Base-by-base conservation (phyloP, 2,329 filamentous ascomycete genomes). In the Ophiostoma tasmaniense region DNA sequence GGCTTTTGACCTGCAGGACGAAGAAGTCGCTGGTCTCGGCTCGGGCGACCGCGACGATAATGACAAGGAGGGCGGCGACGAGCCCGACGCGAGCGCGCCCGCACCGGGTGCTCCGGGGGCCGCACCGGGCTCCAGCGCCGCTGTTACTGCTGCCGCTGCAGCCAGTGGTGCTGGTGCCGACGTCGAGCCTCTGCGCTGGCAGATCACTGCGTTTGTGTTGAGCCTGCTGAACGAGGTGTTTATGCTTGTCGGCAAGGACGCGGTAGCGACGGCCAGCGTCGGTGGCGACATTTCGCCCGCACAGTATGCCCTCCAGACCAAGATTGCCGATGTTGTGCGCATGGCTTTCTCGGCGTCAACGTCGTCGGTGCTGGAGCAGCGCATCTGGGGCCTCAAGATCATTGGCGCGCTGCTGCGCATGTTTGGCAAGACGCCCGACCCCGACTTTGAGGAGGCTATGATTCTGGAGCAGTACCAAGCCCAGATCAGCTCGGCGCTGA, bases 311-410 rank as follows among this genome's bases (percentile, higher is more conserved):
- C 81, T 99, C 33, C 93, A 99, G 77, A 85, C 87, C 71, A 90
- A 88, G 75, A 87, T 99, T 69, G 93, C 92, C 2, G 95, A 99
- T 77, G 91, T 99, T 30, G 92, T 99, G 70, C 89, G 93, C 66
- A 97, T 98, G 84, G 94, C 95, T 0, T 99, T 99, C 78, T 97
- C 95, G 13, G 95, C 95, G 0, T 98, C 94, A 0, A 99, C 95
- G 0, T 94, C 94, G 1, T 92, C 91, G 73, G 93, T 99, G 0
- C 86, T 97, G 30, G 91, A 96, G 75, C 84, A 99, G 70, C 87
- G 95, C 33, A 89, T 99, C 52, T 92, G 93, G 83, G 95, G 95
- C 33, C 80, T 99, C 72, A 93, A 93, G 77, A 96, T 99, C 68
- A 93, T 99, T 68, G 93, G 96, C 71, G 91, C 93, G 69, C 88